A percentile compares a stretch with the other conserved stretches of the same genome.
phyloP scores from a whole-genome alignment of 2,329 filamentous ascomycete genomes.

The Periglandula ipomoeae region DNA sequence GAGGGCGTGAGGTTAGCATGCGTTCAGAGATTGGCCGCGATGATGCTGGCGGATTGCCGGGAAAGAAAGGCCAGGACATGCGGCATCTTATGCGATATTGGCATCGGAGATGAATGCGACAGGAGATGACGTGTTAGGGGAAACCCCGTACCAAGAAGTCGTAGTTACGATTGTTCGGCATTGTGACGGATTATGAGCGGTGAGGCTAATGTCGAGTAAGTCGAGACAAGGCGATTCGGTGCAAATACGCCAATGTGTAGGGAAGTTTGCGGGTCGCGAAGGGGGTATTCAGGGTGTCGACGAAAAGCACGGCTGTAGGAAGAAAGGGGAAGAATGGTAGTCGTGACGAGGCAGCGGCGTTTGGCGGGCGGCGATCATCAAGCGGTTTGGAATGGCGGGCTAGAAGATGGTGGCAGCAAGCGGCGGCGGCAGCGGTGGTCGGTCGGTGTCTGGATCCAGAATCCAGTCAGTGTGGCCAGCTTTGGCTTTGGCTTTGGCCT shows the following conservation, averaged over 20 bases:
- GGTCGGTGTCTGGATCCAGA: no score
- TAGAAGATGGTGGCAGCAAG: not conserved
- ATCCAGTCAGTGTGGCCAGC: not conserved
- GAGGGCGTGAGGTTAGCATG: constrained; percentile 8
- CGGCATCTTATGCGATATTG: not conserved
- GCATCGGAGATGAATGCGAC: not conserved
- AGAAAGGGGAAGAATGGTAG: constrained; percentile 6
- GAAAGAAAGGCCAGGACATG: not conserved
- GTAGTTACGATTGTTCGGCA: constrained; percentile 98
- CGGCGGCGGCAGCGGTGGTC: not conserved
- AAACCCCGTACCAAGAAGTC: constrained; percentile 76
- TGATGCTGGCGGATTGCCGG: not conserved
- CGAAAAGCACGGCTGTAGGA: not conserved
- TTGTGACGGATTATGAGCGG: constrained; percentile 34
- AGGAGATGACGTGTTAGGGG: constrained; percentile 11
- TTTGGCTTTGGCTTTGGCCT: no score
- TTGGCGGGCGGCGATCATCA: constrained; percentile 6
- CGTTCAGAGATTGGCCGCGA: not conserved
- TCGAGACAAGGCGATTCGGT: not conserved
- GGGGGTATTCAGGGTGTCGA: constrained; percentile 1
- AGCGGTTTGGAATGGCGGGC: constrained; percentile 3
- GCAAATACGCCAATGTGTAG: constrained; percentile 1
- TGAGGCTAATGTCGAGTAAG: constrained; percentile 2
- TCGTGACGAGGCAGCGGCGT: constrained; percentile 8
- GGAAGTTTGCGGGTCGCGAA: not conserved